Percentiles rank a stretch among this genome's conserved stretches.
Conservation (phyloP, 768 basidiomycete species). For the Cystofilobasidium capitatum region DNA sequence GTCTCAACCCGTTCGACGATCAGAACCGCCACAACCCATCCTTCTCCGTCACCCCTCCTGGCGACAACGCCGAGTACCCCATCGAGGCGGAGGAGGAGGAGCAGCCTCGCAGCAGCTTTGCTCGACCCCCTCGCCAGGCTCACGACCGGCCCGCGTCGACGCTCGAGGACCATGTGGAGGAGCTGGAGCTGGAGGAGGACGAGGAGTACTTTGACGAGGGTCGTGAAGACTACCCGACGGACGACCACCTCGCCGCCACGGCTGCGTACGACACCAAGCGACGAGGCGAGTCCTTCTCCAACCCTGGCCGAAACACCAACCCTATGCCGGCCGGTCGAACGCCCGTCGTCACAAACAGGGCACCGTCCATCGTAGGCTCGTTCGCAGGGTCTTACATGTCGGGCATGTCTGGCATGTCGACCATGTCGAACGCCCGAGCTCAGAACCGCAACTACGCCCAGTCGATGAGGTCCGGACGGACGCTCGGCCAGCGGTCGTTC, state of each 20-base stretch:
- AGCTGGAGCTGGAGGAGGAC: neutral
- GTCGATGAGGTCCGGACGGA: constrained; percentile 8
- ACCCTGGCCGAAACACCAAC: neutral
- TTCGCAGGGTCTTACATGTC: constrained; percentile 18
- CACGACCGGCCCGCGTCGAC: neutral
- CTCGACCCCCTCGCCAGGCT: neutral
- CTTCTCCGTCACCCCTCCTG: neutral
- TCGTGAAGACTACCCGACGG: neutral
- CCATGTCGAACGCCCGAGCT: constrained; percentile 8
- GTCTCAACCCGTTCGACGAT: constrained; percentile 14
- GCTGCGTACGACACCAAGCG: neutral
- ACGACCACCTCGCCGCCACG: neutral
- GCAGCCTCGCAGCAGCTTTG: neutral
- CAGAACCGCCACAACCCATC: neutral
- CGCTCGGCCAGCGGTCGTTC: constrained; percentile 12
- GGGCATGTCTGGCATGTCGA: neutral
- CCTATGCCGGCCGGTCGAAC: constrained; percentile 3
- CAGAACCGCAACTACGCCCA: constrained; percentile 6
- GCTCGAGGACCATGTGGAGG: neutral
- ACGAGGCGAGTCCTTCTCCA: neutral
- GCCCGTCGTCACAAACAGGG: neutral
- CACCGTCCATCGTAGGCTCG: neutral
- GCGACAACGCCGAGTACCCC: neutral
- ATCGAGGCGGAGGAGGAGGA: neutral
- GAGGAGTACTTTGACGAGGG: constrained; percentile 5